A percentile compares a stretch with the other conserved stretches of the same genome.
Evolutionary conservation across 2,329 filamentous ascomycete genomes (phyloP).

Genomic region (Monilinia vaccinii-corymbosi): DNA sequence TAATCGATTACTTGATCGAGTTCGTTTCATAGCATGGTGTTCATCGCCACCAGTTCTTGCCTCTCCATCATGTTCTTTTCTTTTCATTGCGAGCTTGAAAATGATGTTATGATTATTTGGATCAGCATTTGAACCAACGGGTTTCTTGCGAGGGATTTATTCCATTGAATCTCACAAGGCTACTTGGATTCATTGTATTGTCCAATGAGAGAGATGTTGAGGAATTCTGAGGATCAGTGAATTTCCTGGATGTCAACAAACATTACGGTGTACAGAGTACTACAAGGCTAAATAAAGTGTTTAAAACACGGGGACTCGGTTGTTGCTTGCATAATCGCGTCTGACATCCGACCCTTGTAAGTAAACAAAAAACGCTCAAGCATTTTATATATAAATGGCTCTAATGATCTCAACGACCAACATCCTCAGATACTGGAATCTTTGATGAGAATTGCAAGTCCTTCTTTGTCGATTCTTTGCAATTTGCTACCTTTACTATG

Average conservation of each 20-base stretch:
- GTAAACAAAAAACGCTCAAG: constrained; percentile 9
- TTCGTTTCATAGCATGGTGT: constrained; percentile 12
- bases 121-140: not conserved
- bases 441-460: not conserved
- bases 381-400: not conserved
- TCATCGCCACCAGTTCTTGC: constrained; percentile 9
- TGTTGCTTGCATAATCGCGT: not conserved
- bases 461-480: not conserved
- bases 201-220: not conserved
- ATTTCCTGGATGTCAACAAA: not conserved
- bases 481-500: constrained; percentile 17
- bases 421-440: not conserved
- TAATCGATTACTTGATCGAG: constrained; percentile 9
- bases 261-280: not conserved
- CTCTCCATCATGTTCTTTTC: constrained; percentile 15
- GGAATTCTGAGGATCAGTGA: not conserved
- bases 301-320: not conserved
- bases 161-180: not conserved
- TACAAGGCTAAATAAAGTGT: not conserved
- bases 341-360: not conserved
- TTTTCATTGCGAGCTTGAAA: constrained; percentile 14
- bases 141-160: not conserved
- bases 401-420: not conserved
- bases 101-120: not conserved
- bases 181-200: not conserved